phyloP scores from a whole-genome alignment of 1,284 basidiomycete genomes.

The Gymnopus androsaceus region DNA sequence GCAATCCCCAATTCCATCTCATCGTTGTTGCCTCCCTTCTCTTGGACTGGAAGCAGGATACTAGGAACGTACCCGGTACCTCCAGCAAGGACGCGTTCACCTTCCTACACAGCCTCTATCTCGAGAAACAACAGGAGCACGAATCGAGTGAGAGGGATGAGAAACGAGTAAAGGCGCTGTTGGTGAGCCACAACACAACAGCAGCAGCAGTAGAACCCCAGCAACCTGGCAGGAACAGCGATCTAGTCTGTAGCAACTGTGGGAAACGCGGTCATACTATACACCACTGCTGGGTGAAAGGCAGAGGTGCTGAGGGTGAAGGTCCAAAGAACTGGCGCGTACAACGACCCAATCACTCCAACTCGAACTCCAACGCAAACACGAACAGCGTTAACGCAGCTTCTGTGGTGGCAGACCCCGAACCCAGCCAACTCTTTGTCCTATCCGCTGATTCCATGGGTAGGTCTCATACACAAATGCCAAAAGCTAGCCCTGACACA shows the following conservation, averaged over 20 bases:
- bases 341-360: too few relatives aligned
- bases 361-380: not conserved
- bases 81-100: not conserved
- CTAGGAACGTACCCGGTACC: not conserved
- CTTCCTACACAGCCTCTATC: not conserved
- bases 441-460: not conserved
- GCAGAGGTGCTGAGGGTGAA: not conserved
- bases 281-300: not conserved
- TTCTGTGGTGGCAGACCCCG: not conserved
- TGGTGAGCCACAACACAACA: not conserved
- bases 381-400: not conserved
- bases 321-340: not conserved
- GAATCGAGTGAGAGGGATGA: not conserved
- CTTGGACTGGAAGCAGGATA: not conserved
- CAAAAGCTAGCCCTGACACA: too few relatives aligned
- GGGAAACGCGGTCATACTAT: not conserved
- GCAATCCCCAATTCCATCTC: not conserved
- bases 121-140: not conserved
- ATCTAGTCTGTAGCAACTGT: not conserved
- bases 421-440: not conserved
- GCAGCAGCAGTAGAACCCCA: not conserved
- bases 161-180: not conserved
- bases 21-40: not conserved
- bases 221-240: too few relatives aligned
- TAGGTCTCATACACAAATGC: too few relatives aligned